phyloP scores from a whole-genome alignment of 495 filamentous ascomycete species.

The Hypoxylon subgilvum region DNA sequence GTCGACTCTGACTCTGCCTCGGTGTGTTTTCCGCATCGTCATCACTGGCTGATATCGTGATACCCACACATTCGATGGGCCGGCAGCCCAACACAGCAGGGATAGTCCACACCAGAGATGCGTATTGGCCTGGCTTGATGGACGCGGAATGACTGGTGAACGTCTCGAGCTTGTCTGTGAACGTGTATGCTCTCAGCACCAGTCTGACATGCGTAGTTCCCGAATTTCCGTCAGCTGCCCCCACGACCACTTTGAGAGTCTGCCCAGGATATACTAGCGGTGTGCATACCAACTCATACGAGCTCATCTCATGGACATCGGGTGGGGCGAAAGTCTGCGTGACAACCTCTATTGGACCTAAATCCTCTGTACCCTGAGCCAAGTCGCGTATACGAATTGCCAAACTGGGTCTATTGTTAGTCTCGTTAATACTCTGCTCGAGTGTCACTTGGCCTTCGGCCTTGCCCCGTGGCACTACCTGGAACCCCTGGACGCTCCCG shows the following conservation, averaged over 20 bases:
- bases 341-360: conserved; percentile 11
- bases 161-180: conserved; percentile 20
- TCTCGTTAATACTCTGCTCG: conserved; percentile 16
- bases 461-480: neutral
- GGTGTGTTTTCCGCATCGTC: neutral
- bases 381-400: conserved; percentile 10
- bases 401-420: conserved; percentile 24
- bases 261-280: conserved; percentile 43
- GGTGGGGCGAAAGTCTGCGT: conserved; percentile 38
- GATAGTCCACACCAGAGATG: conserved; percentile 27
- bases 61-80: conserved; percentile 38
- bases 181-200: conserved; percentile 27
- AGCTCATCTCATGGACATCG: conserved; percentile 12
- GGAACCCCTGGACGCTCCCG: conserved; percentile 44
- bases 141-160: neutral
- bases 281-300: conserved; percentile 36
- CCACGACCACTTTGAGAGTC: conserved; percentile 15
- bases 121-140: neutral
- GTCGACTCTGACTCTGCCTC: too few relatives aligned
- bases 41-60: conserved; percentile 21
- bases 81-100: conserved; percentile 26
- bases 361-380: neutral
- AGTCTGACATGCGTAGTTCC: neutral
- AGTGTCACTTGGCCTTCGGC: neutral
- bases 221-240: conserved; percentile 4